These are phyloP conservation scores for Lagenaria siceraria DNA, from an alignment of 306 rosid species.

Conservation along the genomic window DNA sequence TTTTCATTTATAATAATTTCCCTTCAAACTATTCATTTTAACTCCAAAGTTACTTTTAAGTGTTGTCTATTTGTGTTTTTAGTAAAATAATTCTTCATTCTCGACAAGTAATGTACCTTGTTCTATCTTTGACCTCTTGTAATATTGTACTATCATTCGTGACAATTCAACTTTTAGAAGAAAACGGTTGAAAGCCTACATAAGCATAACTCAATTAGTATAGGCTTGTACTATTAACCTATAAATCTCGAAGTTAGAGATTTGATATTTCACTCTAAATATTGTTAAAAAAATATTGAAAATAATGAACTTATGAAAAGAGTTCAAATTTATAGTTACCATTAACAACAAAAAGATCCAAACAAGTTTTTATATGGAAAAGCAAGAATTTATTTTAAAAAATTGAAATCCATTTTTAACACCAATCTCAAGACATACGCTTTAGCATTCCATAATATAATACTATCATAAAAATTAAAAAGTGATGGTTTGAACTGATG, in stretches of 20 bases:
- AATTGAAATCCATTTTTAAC: not conserved
- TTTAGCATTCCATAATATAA: not conserved
- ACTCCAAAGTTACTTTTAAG: not conserved
- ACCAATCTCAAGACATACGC: not conserved
- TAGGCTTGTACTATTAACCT: too few species aligned
- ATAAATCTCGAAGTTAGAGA: too few species aligned
- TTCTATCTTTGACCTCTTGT: not conserved
- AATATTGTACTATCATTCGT: too few species aligned
- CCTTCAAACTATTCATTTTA: not conserved
- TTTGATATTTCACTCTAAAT: too few species aligned
- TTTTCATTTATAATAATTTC: too few species aligned
- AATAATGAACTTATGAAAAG: too few species aligned
- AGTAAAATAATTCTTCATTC: not conserved
- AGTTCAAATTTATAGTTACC: not conserved
- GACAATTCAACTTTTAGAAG: too few species aligned
- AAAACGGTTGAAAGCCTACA: too few species aligned
- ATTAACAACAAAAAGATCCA: not conserved
- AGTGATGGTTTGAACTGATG: not conserved
- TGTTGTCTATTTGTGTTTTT: not conserved
- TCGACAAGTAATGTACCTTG: not conserved
- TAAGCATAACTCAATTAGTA: too few species aligned
- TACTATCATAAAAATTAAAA: not conserved
- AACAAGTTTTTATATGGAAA: not conserved
- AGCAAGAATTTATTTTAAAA: not conserved
- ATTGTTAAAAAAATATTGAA: too few species aligned